Evolutionary conservation across 176 grass and related monocot genomes (phyloP).

Genomic region (Triticum dicoccoides): DNA sequence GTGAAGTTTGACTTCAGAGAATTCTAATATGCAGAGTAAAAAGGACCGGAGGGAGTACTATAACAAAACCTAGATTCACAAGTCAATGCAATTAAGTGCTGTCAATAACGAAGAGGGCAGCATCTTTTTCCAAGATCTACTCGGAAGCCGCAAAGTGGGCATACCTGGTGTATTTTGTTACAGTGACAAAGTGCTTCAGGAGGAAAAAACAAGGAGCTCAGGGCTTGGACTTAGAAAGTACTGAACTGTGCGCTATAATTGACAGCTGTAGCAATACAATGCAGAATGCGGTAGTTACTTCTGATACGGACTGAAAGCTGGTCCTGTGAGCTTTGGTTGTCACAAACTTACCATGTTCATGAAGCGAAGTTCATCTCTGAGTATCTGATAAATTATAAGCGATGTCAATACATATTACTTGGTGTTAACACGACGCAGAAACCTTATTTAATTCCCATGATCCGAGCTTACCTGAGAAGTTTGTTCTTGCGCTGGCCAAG

Average conservation of each 20-base stretch:
- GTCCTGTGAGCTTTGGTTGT: neutral
- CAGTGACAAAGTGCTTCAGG: neutral
- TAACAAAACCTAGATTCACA: neutral
- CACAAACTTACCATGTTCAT: constrained; percentile 30
- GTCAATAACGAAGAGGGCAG: neutral
- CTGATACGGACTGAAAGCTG: neutral
- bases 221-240: constrained; percentile 20
- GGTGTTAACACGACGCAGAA: neutral
- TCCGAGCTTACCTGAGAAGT: constrained; percentile 50
- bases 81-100: neutral
- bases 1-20: too few relatives aligned
- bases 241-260: constrained; percentile 13
- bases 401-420: constrained; percentile 12
- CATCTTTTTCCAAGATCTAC: neutral
- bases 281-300: constrained; percentile 18
- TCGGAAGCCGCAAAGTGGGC: neutral
- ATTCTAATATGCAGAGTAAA: too few relatives aligned
- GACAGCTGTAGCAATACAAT: constrained; percentile 19
- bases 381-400: constrained; percentile 55
- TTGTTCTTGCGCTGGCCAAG: constrained; percentile 52
- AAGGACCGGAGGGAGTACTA: too few relatives aligned
- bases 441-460: constrained; percentile 16
- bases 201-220: neutral
- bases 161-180: constrained; percentile 4
- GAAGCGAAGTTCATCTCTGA: constrained; percentile 84